Base-by-base conservation (phyloP, 1,284 basidiomycete genomes). In the Cryptococcus sp. region DNA sequence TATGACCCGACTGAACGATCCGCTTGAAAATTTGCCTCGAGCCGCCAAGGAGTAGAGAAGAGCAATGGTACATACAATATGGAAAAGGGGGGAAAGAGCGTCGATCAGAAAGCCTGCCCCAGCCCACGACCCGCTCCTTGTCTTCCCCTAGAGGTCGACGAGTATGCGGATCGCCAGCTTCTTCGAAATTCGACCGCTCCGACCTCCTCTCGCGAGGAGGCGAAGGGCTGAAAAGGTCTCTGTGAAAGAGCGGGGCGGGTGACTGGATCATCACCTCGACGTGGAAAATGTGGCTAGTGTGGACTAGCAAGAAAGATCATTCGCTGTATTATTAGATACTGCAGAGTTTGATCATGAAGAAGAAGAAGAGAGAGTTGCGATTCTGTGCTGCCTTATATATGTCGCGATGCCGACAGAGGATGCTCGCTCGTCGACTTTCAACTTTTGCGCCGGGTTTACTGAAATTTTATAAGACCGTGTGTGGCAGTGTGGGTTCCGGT, bases 261-360 rank as follows among this genome's bases (percentile, higher is more conserved):
- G 51, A 64, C 71, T 74, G 48, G 60, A 76, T 77, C 75, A 77
- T 77, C 75, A 58, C 70, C 75, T 77, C 75, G 75, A 75, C 72
- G 71, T 77, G 74, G 73, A 76, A 75, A 75, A 72, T 74, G 72
- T 75, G 73, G 72, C 75, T 77, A 76, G 74, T 75, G 65, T 77
- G 69, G 73, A 77, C 74, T 76, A 77, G 74, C 73, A 67, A 73
- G 72, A 68, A 73, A 65, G 70, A 72, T 74, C 71, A 65, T 60
- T 67, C 53, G 75, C 74, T 77, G 72, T 76, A 77, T 69, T 76
- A 74, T 25, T 25, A 77, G 69, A 77, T 77, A 74, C 73, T 71
- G 63, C 41, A 46, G 57, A 57, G 59, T 44, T 31, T 55, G 51
- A 44, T 20, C n/a, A 47, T 39, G 16, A 51, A 38, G 58, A 59